Evolutionary conservation across 768 basidiomycete genomes (phyloP), one percentile per base, ranked within the genome.

Genomic region (Boletus barrowsii): DNA sequence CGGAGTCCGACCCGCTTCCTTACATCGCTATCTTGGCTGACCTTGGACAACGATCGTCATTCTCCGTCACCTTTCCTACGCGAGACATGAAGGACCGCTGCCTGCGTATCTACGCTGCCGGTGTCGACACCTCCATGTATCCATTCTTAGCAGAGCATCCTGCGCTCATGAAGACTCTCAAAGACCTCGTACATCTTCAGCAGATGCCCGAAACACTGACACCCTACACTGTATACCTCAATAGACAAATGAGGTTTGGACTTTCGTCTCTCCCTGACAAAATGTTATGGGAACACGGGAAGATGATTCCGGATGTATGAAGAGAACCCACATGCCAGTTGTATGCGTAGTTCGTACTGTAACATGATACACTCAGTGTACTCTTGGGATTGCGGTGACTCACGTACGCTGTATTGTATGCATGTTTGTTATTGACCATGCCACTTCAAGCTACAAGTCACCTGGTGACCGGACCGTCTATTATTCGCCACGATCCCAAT

Each of bases 11-110:
- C 2, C 11, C 29, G 7, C 37, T 32, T 2, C 55, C 51, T 1
- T 51, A 57, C 18, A 61, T 64, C 6, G 49, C 46, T 10, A 51
- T 57, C 35, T 9, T 64, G 48, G 58, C 51, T 7, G 58, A 60
- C 22, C 49, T 60, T 8, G 50, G 53, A n/a, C n/a, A n/a, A n/a
- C n/a, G n/a, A n/a, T n/a, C n/a, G n/a, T n/a, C n/a, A n/a, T n/a
- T n/a, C n/a, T n/a, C n/a, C n/a, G n/a, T n/a, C n/a, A n/a, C n/a
- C n/a, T n/a, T n/a, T n/a, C n/a, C n/a, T n/a, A n/a, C n/a, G n/a
- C n/a, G n/a, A 42, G 10, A 61, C 56, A 0, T 61, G 4, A 14
- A 42, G 5, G 58, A 50, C 22, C 45, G 37, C 8, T 56, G 61
- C 24, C 39, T 62, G 22, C 55, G 54, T 0, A 45, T 56, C 20